A percentile compares a stretch with the other conserved stretches of the same genome.
Conservation (phyloP, 768 basidiomycete genomes). For the Mycena belliarum region DNA sequence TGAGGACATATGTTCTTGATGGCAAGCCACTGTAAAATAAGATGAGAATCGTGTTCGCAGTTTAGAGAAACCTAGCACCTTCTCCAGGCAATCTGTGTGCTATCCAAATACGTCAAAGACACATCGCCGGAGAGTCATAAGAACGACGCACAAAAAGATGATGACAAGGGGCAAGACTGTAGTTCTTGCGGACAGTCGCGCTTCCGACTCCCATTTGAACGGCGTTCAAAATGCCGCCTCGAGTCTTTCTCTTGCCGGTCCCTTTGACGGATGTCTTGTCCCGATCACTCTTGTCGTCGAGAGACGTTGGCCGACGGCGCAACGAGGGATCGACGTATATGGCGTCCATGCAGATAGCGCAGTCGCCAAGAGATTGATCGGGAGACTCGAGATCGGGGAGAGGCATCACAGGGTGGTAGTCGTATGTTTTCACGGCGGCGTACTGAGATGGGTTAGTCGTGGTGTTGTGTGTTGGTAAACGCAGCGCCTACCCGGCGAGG, state of each 20-base stretch:
- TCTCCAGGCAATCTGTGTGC: slow-evolving; percentile 88
- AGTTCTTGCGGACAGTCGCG: slow-evolving; percentile 58
- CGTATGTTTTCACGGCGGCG: slow-evolving; percentile 60
- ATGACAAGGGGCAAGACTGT: slow-evolving; percentile 87
- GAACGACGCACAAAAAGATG: slow-evolving; percentile 78
- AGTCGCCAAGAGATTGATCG: slow-evolving; percentile 79
- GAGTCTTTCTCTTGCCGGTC: slow-evolving; percentile 22
- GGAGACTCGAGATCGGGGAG: slow-evolving; percentile 67
- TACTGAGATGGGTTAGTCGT: slow-evolving; percentile 43
- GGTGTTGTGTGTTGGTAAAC: not conserved
- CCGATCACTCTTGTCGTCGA: slow-evolving; percentile 34
- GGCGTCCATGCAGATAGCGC: slow-evolving; percentile 91
- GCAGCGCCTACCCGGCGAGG: slow-evolving; percentile 55
- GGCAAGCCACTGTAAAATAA: slow-evolving; percentile 59
- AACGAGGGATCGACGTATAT: slow-evolving; percentile 56
- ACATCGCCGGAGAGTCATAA: not conserved
- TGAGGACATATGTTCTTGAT: slow-evolving; percentile 94
- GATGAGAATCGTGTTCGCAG: slow-evolving; percentile 13
- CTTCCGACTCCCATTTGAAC: slow-evolving; percentile 46
- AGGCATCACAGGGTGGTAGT: slow-evolving; percentile 85
- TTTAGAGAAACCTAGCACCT: slow-evolving; percentile 38
- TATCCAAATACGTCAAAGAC: slow-evolving; percentile 28
- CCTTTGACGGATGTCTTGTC: slow-evolving; percentile 23
- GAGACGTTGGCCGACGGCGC: slow-evolving; percentile 34
- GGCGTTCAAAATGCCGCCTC: slow-evolving; percentile 42